Evolutionary conservation across 192 early-diverging fungal genomes (phyloP), one percentile per base, ranked within the genome.

Genomic region (Linnemannia hyalina): DNA sequence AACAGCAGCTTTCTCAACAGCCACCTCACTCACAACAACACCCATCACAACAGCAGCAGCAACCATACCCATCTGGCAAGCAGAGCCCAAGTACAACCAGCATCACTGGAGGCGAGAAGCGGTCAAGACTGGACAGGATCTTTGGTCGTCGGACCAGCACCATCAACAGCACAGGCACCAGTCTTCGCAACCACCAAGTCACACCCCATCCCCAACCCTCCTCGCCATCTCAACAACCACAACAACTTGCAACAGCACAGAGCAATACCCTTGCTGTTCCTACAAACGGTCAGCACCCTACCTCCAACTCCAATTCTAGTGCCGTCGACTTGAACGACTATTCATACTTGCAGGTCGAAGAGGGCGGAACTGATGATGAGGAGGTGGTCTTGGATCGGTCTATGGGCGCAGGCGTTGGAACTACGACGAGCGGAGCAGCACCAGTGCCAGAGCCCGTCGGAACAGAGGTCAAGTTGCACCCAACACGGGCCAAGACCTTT

Each of bases 401-500:
- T 0, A 77, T 77, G 83, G 42, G 40, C n/a, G 29, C 75, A 18
- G 83, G 74, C 15, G 70, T 74, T 1, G 78, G 57, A 26, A 20
- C 8, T 35, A 29, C 11, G 11, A 65, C 11, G 26, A 65, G 60
- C 60, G 60, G 26, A 54, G 23, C n/a, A 13, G 75, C 55, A 44
- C 13, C 32, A 18, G 75, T 68, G 38, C 41, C 63, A 32, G 77
- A 75, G 22, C 38, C 71, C 15, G n/a, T 71, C 8, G 73, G 84
- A 36, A 86, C 75, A 32, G 80, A 86, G 38, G 84, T 86, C 65
- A 86, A 86, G 65, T 29, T 86, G 70, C 84, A 86, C 42, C 84
- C 84, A 22, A 86, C 84, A 11, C 84, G 84, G 4, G 79, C 84
- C 49, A 86, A 81, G 74, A 86, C 84, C 5, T 86, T 86, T 49